phyloP scores from a whole-genome alignment of 768 basidiomycete species.

The Termitomyces sp. region DNA sequence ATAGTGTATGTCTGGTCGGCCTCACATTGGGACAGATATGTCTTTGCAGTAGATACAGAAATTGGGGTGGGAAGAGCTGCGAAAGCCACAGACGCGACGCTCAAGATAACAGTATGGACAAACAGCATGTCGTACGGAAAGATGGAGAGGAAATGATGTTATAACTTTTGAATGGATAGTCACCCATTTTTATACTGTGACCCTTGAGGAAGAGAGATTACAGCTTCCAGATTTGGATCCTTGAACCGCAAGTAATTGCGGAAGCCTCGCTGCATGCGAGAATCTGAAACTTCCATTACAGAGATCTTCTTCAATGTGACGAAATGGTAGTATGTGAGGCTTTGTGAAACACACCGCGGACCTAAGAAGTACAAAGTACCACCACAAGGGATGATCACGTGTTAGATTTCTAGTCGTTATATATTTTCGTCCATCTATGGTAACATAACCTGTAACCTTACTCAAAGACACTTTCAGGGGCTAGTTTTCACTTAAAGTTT shows the following conservation, averaged over 20 bases:
- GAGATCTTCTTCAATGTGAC: conserved; percentile 1
- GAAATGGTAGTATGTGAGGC: conserved; percentile 4
- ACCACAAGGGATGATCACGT: background rate
- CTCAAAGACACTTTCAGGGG: no score
- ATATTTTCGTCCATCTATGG: no score
- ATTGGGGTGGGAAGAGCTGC: conserved; percentile 30
- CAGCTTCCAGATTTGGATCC: background rate
- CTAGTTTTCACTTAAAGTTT: no score
- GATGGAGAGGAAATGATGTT: background rate
- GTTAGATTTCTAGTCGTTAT: background rate
- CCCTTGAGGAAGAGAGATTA: background rate
- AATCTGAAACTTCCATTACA: background rate
- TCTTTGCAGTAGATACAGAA: conserved; percentile 29
- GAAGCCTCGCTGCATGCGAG: background rate
- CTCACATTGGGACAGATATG: conserved; percentile 31
- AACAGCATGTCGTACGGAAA: conserved; percentile 13
- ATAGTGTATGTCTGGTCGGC: background rate
- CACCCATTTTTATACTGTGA: background rate
- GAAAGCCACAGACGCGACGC: conserved; percentile 13
- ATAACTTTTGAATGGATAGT: background rate
- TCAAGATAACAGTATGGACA: conserved; percentile 14
- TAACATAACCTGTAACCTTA: no score
- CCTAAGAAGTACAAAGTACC: background rate
- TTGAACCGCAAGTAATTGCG: background rate
- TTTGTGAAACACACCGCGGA: background rate